phyloP scores from a whole-genome alignment of 2,329 filamentous ascomycete species.

The Chaetomiaceae sp. region DNA sequence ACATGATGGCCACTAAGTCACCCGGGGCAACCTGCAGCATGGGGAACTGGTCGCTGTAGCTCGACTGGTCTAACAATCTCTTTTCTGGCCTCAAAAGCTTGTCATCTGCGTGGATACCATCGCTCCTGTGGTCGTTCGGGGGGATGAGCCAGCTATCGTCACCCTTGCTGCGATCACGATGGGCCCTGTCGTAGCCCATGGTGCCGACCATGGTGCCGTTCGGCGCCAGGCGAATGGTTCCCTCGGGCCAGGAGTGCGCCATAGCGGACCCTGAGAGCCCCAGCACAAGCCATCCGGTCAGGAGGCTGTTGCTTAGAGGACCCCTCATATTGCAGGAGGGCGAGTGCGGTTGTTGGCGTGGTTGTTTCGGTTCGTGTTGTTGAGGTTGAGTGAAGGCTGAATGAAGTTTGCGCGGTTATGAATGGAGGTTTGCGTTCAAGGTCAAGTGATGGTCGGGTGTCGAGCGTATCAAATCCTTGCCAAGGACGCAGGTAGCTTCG shows the following conservation, averaged over 20 bases:
- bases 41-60: slow-evolving; percentile 53
- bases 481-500: too few species aligned
- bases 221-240: slow-evolving; percentile 61
- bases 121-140: too few species aligned
- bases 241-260: slow-evolving; percentile 80
- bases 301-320: neutral
- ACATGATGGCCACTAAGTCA: slow-evolving; percentile 59
- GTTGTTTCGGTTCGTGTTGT: neutral
- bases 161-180: slow-evolving; percentile 55
- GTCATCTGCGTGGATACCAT: slow-evolving; percentile 42
- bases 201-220: slow-evolving; percentile 68
- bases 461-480: too few species aligned
- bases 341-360: neutral
- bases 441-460: too few species aligned
- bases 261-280: slow-evolving; percentile 29
- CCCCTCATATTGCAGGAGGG: slow-evolving; percentile 1
- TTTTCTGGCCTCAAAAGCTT: slow-evolving; percentile 60
- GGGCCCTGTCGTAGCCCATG: slow-evolving; percentile 70
- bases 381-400: too few species aligned
- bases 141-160: too few species aligned
- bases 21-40: slow-evolving; percentile 55
- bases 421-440: too few species aligned
- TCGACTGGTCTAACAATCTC: slow-evolving; percentile 34
- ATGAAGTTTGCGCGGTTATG: too few species aligned
- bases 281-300: slow-evolving; percentile 24